Evolutionary conservation across 1,284 basidiomycete species (phyloP).

Genomic region (Xerocomus minutiporus): DNA sequence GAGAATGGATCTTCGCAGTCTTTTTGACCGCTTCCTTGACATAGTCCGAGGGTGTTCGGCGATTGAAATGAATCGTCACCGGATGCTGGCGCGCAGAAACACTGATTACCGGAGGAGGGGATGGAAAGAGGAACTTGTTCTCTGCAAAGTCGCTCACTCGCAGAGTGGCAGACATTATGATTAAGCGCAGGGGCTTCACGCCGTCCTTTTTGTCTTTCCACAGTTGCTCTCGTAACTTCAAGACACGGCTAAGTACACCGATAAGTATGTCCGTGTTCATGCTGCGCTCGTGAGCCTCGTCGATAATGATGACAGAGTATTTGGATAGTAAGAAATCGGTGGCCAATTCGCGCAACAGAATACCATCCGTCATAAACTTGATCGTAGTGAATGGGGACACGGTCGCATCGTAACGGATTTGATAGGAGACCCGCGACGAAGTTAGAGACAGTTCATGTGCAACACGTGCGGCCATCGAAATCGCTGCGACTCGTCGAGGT

Average conservation of each 20-base stretch:
- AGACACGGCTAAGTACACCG: constrained; percentile 90
- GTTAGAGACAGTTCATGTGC: constrained; percentile 82
- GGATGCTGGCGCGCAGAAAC: constrained; percentile 92
- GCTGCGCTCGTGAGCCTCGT: constrained; percentile 97
- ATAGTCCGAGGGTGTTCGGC: constrained; percentile 84
- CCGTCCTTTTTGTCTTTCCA: constrained; percentile 68
- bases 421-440: constrained; percentile 84
- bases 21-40: constrained; percentile 90
- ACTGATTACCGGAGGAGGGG: constrained; percentile 85
- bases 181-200: constrained; percentile 76
- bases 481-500: constrained; percentile 94
- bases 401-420: constrained; percentile 96
- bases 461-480: constrained; percentile 93
- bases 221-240: constrained; percentile 82
- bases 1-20: constrained; percentile 88
- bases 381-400: constrained; percentile 86
- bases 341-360: constrained; percentile 88
- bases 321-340: constrained; percentile 85
- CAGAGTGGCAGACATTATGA: constrained; percentile 99
- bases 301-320: constrained; percentile 94
- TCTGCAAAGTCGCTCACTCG: constrained; percentile 91
- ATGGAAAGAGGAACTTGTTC: constrained; percentile 79
- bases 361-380: constrained; percentile 99
- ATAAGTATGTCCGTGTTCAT: constrained; percentile 99
- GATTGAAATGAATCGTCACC: constrained; percentile 92